phyloP scores from a whole-genome alignment of 768 basidiomycete species.

The Exidia glandulosa region DNA sequence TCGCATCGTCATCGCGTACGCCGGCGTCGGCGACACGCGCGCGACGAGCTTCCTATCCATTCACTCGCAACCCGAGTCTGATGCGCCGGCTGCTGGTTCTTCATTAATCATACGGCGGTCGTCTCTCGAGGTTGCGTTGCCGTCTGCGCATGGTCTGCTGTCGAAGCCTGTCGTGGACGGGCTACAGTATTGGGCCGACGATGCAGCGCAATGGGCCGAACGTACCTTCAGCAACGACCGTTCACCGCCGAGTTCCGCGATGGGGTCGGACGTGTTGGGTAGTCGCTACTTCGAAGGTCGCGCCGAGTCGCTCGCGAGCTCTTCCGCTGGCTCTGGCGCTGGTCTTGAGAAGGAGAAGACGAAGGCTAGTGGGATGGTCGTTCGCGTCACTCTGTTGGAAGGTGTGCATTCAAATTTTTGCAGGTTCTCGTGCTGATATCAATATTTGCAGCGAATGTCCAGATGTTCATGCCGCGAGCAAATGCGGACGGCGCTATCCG shows the following conservation, averaged over 20 bases:
- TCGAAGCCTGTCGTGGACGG: conserved; percentile 61
- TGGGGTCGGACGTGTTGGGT: conserved; percentile 59
- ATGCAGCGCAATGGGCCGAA: conserved; percentile 63
- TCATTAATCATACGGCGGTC: conserved; percentile 1
- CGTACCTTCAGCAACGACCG: conserved; percentile 17
- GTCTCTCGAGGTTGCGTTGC: conserved; percentile 32
- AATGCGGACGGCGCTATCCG: conserved; percentile 26
- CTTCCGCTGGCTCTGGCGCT: not conserved
- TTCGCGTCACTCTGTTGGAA: conserved; percentile 19
- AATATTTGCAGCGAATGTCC: conserved; percentile 31
- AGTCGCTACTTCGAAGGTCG: conserved; percentile 51
- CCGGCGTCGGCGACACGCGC: conserved; percentile 20
- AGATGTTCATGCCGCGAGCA: conserved; percentile 27
- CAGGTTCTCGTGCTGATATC: not conserved
- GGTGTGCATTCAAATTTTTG: conserved; percentile 26
- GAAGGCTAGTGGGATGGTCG: not conserved
- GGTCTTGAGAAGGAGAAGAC: conserved; percentile 1
- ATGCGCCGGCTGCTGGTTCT: not conserved
- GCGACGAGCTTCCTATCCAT: conserved; percentile 10
- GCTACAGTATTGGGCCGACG: conserved; percentile 83
- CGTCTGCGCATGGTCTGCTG: conserved; percentile 42
- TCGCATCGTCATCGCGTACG: conserved; percentile 39
- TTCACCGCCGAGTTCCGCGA: conserved; percentile 12
- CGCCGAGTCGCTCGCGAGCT: not conserved
- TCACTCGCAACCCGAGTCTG: too few species aligned